Base-by-base conservation (phyloP, 345 rosid genomes). In the Eucalyptus polyanthemos region DNA sequence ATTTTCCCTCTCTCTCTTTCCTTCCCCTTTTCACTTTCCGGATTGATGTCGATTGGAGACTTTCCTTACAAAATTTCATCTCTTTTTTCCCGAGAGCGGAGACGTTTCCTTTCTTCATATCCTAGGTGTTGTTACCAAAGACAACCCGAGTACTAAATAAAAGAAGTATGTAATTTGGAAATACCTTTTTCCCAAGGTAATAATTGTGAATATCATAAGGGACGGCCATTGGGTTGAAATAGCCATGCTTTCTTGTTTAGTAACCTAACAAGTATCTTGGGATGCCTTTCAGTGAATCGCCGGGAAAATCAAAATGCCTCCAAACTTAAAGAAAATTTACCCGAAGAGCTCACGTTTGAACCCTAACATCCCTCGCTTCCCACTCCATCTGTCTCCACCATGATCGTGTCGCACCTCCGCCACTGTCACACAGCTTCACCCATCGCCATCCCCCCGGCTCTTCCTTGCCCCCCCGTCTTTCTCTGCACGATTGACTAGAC, bases 381-480 rank as follows among this genome's bases (percentile, higher is more conserved):
- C 34, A 62, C 34, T 62, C 34, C 72, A 62, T 62, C 72, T n/a
- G 72, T 62, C 72, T 29, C 34, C 72, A 62, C 34, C 72, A 29
- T 62, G 9, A 62, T 2, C 72, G 34, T 29, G 34, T 62, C 72
- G 34, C 72, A 62, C 31, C 69, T 62, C 69, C 31, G 69, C 69
- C 69, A 29, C 69, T 13, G 9, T 29, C 31, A 60, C 69, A 60
- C 69, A 60, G 31, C 31, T 29, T 27, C 69, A 60, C 69, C 69
- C 31, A 60, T 60, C 0, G 67, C n/a, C 4, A 0, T 34, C 2
- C 16, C 69, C 4, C 69, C 7, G 16, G 6, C 16, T 27, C 8
- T 12, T 12, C 7, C 14, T 11, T 3, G 4, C 7, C 7, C 31
- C 14, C 31, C 16, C 11, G 34, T 21, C 58, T 21, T 22, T 54